Evolutionary conservation across 495 filamentous ascomycete genomes (phyloP).

Genomic region (Cairneyella variabilis): DNA sequence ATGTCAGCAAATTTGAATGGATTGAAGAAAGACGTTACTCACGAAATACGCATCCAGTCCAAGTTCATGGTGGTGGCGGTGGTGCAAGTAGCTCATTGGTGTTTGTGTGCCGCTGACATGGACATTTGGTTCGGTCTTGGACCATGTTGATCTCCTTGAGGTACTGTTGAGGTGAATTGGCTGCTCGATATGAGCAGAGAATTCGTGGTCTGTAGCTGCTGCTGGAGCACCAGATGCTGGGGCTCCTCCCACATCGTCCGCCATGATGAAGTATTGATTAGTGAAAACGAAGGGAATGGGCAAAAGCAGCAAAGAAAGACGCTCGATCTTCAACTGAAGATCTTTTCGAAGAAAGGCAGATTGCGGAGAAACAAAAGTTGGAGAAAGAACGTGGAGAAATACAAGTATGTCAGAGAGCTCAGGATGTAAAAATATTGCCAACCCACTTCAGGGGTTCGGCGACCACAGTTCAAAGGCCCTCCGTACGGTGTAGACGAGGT

Average conservation of each 20-base stretch:
- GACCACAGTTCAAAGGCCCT: background rate
- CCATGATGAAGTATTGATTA: background rate
- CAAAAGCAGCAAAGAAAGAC: too few species aligned
- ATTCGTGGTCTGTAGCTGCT: background rate
- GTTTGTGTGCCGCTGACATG: constrained; percentile 12
- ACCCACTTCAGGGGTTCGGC: background rate
- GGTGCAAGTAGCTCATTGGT: background rate
- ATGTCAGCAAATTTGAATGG: background rate
- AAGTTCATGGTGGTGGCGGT: constrained; percentile 13
- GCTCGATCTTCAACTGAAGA: too few species aligned
- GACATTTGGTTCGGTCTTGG: constrained; percentile 1
- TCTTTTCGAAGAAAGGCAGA: too few species aligned
- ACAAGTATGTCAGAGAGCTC: background rate
- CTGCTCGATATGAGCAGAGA: background rate
- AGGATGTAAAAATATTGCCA: background rate
- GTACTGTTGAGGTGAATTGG: background rate
- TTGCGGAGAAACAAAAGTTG: background rate
- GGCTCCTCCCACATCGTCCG: constrained; percentile 4
- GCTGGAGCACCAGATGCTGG: background rate
- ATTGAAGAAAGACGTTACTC: constrained; percentile 16
- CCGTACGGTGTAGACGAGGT: background rate
- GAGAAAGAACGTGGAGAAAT: background rate
- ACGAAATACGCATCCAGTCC: constrained; percentile 55
- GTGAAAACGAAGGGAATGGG: background rate
- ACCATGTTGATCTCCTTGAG: constrained; percentile 17